Evolutionary conservation across 257 asterid species (phyloP).

Genomic region (Ilex aquifolium): DNA sequence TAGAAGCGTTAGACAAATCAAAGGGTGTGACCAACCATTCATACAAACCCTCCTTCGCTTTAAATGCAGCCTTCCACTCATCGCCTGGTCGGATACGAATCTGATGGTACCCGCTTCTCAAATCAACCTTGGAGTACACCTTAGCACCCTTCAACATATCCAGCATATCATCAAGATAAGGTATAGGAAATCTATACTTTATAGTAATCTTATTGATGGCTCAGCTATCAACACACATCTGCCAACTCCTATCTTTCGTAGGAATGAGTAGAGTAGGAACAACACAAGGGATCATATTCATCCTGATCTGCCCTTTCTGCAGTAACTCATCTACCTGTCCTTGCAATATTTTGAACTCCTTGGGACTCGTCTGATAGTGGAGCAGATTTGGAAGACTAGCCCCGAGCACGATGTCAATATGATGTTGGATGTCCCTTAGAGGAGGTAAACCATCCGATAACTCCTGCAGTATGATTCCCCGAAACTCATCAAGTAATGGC

Average conservation of each 20-base stretch:
- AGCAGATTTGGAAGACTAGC: not conserved
- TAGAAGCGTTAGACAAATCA: not conserved
- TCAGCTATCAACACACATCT: not conserved
- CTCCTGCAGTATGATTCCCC: too few species aligned
- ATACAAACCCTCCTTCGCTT: not conserved
- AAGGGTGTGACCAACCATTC: not conserved
- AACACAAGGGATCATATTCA: not conserved
- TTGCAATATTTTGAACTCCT: not conserved
- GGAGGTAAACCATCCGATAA: too few species aligned
- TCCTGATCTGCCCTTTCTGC: not conserved
- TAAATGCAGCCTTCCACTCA: not conserved
- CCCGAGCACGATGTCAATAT: too few species aligned
- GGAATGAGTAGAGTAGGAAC: not conserved
- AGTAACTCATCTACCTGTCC: not conserved
- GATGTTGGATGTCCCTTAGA: too few species aligned
- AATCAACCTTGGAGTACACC: not conserved
- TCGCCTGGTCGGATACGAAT: not conserved
- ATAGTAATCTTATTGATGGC: not conserved
- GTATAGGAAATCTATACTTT: not conserved
- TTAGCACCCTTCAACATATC: not conserved
- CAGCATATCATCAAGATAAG: not conserved
- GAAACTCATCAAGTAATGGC: too few species aligned
- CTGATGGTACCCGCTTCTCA: not conserved
- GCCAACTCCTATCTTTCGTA: not conserved
- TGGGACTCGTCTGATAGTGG: not conserved